Conservation (phyloP, 768 basidiomycete species). For the Suillus variegatus region DNA sequence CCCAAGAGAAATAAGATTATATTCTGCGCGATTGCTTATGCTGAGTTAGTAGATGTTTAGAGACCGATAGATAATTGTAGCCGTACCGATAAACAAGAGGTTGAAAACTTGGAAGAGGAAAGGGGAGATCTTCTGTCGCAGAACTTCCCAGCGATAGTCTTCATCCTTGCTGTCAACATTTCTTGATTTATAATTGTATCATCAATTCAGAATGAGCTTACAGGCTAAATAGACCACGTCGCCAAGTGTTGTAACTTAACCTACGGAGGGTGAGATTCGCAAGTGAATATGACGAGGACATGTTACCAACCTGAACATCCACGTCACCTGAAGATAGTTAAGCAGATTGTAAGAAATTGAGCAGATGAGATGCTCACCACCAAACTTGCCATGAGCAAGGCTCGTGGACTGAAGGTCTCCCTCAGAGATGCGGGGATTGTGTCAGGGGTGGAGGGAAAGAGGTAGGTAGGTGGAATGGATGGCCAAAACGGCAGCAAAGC, state of each 20-base stretch:
- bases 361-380: conserved; percentile 44
- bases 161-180: conserved; percentile 61
- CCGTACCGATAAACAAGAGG: conserved; percentile 64
- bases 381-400: conserved; percentile 72
- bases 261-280: conserved; percentile 30
- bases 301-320: conserved; percentile 59
- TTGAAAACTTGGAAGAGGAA: conserved; percentile 64
- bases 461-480: conserved; percentile 30
- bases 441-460: conserved; percentile 60
- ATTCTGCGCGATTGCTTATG: conserved; percentile 71
- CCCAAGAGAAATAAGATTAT: conserved; percentile 74
- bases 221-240: conserved; percentile 80
- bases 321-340: conserved; percentile 37
- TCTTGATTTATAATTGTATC: not conserved
- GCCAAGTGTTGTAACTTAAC: conserved; percentile 78
- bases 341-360: not conserved
- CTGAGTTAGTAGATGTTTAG: conserved; percentile 9
- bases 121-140: conserved; percentile 59
- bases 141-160: conserved; percentile 89
- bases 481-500: conserved; percentile 72
- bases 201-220: conserved; percentile 36
- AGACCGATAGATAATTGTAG: not conserved
- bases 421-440: conserved; percentile 33
- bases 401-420: conserved; percentile 65
- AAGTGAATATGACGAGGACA: not conserved